Base-by-base conservation (phyloP, 257 asterid species). In the Jacaranda mimosifolia region DNA sequence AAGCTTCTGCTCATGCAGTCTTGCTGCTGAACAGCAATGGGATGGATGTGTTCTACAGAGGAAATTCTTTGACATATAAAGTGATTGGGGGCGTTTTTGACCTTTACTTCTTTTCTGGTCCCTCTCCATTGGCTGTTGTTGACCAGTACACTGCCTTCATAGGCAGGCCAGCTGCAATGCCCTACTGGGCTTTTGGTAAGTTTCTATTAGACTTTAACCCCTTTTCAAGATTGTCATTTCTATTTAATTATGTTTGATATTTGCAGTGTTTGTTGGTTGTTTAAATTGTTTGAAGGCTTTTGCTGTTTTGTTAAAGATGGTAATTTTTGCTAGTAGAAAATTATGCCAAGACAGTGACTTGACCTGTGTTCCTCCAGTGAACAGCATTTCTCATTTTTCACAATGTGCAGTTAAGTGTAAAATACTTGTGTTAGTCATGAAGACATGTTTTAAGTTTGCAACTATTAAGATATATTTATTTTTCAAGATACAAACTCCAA, bases 151-250 rank as follows among this genome's bases (percentile, higher is more conserved):
- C 96, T 53, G 51, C 86, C 0, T 82, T 93, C 46, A 82, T 91
- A 7, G 98, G 98, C 66, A 74, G 97, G 42, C 98, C 98, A 8
- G 97, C 97, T 72, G 86, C 97, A 5, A 93, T 93, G 98, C 98
- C 98, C 7, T 93, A 89, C 72, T 93, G 98, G 98, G 79, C 97
- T 73, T 80, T 93, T 63, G 98, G 98, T 91, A 77, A 46, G 88
- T 74, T 53, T 55, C 38, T 62, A 45, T 4, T 38, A 9, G 5
- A 15, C 4, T 64, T 65, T 8, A 14, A 5, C 4, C 7, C 1
- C 9, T 32, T 68, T 58, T 67, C 58, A 9, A 13, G 12, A 15
- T 71, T 38, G 13, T 39, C 8, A 21, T 13, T 36, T 39, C 1
- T 21, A 21, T 39, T 73, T 35, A 62, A 8, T 69, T 62, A 2